Conservation (phyloP, 1,284 basidiomycete species). For the Ceraceosorus bombacis region DNA sequence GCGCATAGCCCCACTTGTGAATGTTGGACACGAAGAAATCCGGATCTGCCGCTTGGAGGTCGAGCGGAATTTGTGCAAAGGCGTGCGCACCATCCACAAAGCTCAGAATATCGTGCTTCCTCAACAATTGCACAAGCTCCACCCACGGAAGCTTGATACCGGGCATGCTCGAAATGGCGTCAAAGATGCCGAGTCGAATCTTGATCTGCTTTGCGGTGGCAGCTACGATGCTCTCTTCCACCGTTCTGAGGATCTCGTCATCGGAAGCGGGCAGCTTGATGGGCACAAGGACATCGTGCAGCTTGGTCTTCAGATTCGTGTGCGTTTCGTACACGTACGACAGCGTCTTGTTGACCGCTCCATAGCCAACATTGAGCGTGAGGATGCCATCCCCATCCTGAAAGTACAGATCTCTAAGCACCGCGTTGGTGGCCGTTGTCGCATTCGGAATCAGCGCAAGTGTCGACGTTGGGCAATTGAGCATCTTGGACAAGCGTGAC, state of each 20-base stretch:
- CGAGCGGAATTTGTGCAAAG: conserved; percentile 55
- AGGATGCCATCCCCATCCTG: conserved; percentile 39
- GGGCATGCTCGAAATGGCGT: conserved; percentile 64
- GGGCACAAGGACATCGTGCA: conserved; percentile 33
- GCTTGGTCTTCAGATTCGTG: conserved; percentile 4
- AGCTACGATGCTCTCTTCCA: conserved; percentile 15
- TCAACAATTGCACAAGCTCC: conserved; percentile 53
- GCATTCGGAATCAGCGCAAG: conserved; percentile 45
- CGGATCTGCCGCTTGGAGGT: conserved; percentile 40
- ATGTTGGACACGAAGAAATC: conserved; percentile 55
- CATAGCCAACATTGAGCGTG: conserved; percentile 34
- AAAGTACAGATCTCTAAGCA: conserved; percentile 36
- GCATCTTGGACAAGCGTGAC: background rate
- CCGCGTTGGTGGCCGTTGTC: conserved; percentile 43
- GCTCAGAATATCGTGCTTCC: conserved; percentile 30
- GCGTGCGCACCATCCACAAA: conserved; percentile 73
- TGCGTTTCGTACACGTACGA: conserved; percentile 42
- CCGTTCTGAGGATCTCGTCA: conserved; percentile 38
- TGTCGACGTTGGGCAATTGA: conserved; percentile 4
- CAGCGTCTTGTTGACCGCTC: conserved; percentile 35
- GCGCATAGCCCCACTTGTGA: conserved; percentile 75
- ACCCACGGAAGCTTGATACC: conserved; percentile 72
- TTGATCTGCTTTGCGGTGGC: conserved; percentile 56
- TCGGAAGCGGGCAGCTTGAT: conserved; percentile 39
- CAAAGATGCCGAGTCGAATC: conserved; percentile 70